Percentiles rank a stretch among this genome's conserved stretches.
Evolutionary conservation across 116 monocot species (phyloP).

Genomic region (Thalassia testudinum): DNA sequence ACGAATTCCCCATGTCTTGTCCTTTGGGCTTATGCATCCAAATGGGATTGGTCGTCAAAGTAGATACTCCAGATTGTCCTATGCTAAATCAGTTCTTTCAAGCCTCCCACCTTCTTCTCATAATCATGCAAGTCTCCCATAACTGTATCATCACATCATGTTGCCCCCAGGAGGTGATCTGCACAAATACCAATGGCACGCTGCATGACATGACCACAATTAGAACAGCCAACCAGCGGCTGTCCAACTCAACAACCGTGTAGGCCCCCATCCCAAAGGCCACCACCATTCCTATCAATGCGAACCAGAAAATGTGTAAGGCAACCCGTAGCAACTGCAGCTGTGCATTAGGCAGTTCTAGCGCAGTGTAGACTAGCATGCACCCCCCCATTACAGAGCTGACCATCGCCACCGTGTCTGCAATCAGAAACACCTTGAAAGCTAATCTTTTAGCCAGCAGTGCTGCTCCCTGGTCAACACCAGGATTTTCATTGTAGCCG

Average conservation of each 20-base stretch:
- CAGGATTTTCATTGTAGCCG: constrained; percentile 1
- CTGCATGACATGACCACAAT: not conserved
- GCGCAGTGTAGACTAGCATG: not conserved
- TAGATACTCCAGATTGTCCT: too few relatives aligned
- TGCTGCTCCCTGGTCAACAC: not conserved
- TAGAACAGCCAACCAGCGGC: not conserved
- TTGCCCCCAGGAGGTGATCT: not conserved
- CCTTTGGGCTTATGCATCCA: too few relatives aligned
- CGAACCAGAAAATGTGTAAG: not conserved
- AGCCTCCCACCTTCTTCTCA: too few relatives aligned
- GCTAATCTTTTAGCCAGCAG: not conserved
- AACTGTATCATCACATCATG: not conserved
- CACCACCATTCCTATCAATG: constrained; percentile 1
- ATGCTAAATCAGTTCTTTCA: too few relatives aligned
- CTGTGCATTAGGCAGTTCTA: not conserved
- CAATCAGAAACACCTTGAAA: constrained; percentile 10
- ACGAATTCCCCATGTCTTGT: too few relatives aligned
- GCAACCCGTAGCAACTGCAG: not conserved
- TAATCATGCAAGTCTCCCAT: too few relatives aligned
- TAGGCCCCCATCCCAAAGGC: constrained; percentile 2
- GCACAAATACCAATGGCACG: not conserved
- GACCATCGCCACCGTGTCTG: constrained; percentile 4
- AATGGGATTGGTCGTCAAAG: too few relatives aligned
- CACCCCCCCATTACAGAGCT: not conserved
- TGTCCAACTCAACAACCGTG: not conserved